phyloP scores from a whole-genome alignment of 1,284 basidiomycete genomes.

The Fomitiporia mediterranea region DNA sequence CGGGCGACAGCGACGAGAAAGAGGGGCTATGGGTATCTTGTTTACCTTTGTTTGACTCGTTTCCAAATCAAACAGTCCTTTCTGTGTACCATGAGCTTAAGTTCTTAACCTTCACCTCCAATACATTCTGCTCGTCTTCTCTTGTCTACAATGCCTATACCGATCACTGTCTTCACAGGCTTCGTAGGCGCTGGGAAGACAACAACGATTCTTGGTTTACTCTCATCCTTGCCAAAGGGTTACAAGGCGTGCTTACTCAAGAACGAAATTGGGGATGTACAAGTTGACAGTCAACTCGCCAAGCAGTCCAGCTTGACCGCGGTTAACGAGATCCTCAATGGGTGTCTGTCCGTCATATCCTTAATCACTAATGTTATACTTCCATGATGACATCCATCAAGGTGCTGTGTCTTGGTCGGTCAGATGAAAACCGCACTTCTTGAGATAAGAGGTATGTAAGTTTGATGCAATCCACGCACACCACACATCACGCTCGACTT shows the following conservation, averaged over 20 bases:
- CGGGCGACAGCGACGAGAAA: conserved; percentile 4
- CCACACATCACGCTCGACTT: too few species aligned
- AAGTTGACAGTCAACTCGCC: conserved; percentile 85
- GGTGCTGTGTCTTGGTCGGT: conserved; percentile 88
- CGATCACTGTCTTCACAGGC: conserved; percentile 83
- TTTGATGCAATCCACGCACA: too few species aligned
- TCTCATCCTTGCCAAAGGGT: conserved; percentile 73
- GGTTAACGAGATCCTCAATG: conserved; percentile 88
- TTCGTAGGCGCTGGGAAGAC: conserved; percentile 76
- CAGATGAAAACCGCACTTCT: conserved; percentile 86
- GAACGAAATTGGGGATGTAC: conserved; percentile 83
- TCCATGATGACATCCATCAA: conserved; percentile 27
- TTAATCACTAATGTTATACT: not conserved
- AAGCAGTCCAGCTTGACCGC: conserved; percentile 77
- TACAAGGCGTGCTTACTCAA: conserved; percentile 86
- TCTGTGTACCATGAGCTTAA: too few species aligned
- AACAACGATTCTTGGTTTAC: conserved; percentile 76
- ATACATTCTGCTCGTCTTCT: not conserved
- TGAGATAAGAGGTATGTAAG: conserved; percentile 68
- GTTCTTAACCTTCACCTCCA: too few species aligned
- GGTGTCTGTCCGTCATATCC: conserved; percentile 66
- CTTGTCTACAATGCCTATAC: conserved; percentile 39
- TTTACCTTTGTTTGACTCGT: conserved; percentile 5
- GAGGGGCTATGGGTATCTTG: conserved; percentile 5
- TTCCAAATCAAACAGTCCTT: not conserved